Evolutionary conservation across 345 rosid genomes (phyloP), one percentile per base, ranked within the genome.

Genomic region (Citrus sinensis): DNA sequence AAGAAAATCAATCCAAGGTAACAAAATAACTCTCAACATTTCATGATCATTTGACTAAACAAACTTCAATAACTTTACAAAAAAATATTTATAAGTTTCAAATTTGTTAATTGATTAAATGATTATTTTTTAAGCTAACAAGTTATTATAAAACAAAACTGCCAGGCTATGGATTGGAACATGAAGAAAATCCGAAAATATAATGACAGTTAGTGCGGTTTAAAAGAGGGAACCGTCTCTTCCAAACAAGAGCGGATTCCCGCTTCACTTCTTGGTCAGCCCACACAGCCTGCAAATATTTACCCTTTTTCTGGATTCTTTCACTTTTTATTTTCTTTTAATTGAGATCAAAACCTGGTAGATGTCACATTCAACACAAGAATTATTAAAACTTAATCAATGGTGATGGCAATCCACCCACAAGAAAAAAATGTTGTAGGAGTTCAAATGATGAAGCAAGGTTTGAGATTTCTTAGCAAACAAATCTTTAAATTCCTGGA

Each of bases 141-240:
- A 46, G 13, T 46, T 35, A 34, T 19, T 66, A 19, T 35, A 66
- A 64, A 65, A 24, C 49, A 24, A 78, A 68, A 29, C 72, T 37
- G 24, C 37, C 22, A 24, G 40, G 25, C 5, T 40, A 46, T 13
- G 51, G 17, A 46, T n/a, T 10, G 61, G 60, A 8, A 35, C n/a
- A 34, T 17, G 37, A 74, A 40, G 4, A 25, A 73, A 29, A 29
- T 75, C 46, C 60, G 30, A 76, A 64, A 49, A 10, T 10, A 34
- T 39, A 54, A 30, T 27, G 79, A 71, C 82, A 35, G 82, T 75
- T 78, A 32, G 65, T 79, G 54, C 71, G 63, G 80, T 70, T 79
- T 42, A 39, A 51, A 69, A 69, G 63, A 37, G 56, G 77, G 64
- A 27, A 46, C 73, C 6, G 17, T 71, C 10, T 6, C 17, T 56